Evolutionary conservation across 129 eudicot species (phyloP).

Genomic region (Saussurea involucrata): DNA sequence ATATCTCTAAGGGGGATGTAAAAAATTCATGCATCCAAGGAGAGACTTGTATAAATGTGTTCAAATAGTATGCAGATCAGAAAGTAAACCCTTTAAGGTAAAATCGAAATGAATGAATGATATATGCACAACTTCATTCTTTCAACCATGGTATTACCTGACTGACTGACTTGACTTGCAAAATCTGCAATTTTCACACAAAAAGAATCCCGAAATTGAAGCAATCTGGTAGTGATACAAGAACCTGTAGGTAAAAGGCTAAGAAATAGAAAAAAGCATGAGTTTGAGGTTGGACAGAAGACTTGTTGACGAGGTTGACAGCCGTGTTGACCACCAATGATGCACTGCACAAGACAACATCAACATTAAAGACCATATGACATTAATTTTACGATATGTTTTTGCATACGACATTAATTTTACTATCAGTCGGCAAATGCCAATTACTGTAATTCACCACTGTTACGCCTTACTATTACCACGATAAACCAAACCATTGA

Average conservation of each 20-base stretch:
- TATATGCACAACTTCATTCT: conserved; percentile 22
- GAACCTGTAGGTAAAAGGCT: neutral
- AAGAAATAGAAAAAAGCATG: conserved; percentile 19
- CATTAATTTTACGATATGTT: neutral
- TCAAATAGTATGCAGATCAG: neutral
- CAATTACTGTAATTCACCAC: neutral
- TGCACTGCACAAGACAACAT: conserved; percentile 28
- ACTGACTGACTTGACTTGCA: conserved; percentile 9
- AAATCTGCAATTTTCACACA: conserved; percentile 12
- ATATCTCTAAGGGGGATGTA: neutral
- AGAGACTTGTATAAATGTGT: neutral
- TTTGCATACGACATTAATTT: neutral
- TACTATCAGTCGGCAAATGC: neutral
- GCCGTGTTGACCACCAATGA: conserved; percentile 7
- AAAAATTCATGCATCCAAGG: neutral
- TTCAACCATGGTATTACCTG: conserved; percentile 11
- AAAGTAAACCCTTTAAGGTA: neutral
- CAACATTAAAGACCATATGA: neutral
- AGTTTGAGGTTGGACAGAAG: conserved; percentile 15
- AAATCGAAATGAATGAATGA: conserved; percentile 5
- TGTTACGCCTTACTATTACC: neutral
- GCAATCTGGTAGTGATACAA: conserved; percentile 1
- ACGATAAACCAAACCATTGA: neutral
- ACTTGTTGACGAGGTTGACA: conserved; percentile 20
- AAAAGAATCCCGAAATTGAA: conserved; percentile 8